Base-by-base conservation (phyloP, 805 yeast genomes). In the Danielia reshetovae region DNA sequence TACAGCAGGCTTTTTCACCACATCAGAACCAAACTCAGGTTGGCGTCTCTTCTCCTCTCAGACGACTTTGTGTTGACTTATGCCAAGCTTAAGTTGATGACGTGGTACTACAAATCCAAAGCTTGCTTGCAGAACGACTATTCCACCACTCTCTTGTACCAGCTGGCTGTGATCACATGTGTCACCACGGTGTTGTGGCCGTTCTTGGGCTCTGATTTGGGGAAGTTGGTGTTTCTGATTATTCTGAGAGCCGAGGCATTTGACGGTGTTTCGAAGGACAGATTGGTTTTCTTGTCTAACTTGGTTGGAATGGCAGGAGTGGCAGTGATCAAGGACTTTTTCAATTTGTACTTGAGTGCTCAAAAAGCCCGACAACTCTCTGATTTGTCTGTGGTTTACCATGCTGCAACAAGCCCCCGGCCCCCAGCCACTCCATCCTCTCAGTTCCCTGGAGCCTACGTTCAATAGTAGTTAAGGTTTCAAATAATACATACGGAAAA, bases 171-270 rank as follows among this genome's bases (percentile, higher is more conserved):
- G 1, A 41, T 63, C 10, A 38, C 59, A 23, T 43, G 52, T 7
- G 33, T 63, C 11, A 55, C 70, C 9, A 60, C 71, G 2, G 17
- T 60, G n/a, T 12, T 58, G 25, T 66, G 72, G 72, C 72, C 72
- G 10, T 61, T 54, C 35, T 24, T 57, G 9, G 55, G 66, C 7
- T 54, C 68, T 0, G 59, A 60, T 32, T 19, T 62, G 3, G 71
- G 72, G 1, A 30, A 30, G 13, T 21, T 55, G 5, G 35, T 65
- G 7, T 46, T 30, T 22, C 22, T 39, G 2, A 18, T 48, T 1
- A 29, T 50, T 12, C 41, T 38, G 29, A 34, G 40, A 11, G 19
- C 40, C 14, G 42, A 44, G 14, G 23, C 29, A 9, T 34, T 39
- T 17, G 30, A 40, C 6, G n/a, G 32, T 8, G 34, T 39, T 14